Conservation (phyloP, 225 moss, liverwort and hornwort genomes). For the Marchantia paleacea region DNA sequence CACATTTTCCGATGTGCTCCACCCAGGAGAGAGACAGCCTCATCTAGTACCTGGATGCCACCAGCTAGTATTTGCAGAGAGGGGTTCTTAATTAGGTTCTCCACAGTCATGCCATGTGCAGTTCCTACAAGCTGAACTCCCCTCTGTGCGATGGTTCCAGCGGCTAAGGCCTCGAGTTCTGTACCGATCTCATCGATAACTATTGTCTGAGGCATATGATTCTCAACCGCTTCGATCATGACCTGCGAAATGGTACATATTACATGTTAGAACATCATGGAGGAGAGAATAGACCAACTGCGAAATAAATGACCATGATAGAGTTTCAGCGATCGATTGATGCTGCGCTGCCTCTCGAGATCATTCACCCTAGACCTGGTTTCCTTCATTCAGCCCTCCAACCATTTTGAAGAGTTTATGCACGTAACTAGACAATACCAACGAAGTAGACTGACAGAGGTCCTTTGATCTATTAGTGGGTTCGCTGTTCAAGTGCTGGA, state of each 20-base stretch:
- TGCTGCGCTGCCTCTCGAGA: too few relatives aligned
- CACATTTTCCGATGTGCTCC: too few relatives aligned
- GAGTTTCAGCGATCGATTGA: too few relatives aligned
- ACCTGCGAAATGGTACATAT: constrained; percentile 39
- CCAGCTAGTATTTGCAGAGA: constrained; percentile 87
- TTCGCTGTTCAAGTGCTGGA: too few relatives aligned
- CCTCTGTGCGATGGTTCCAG: constrained; percentile 90
- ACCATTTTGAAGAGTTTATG: not conserved
- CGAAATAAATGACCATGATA: too few relatives aligned
- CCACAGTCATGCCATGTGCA: constrained; percentile 93
- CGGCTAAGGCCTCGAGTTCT: constrained; percentile 86
- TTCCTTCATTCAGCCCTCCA: not conserved
- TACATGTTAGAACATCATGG: too few relatives aligned
- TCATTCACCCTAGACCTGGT: not conserved
- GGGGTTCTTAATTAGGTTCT: constrained; percentile 95
- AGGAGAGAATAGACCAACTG: too few relatives aligned
- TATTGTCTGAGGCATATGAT: constrained; percentile 97
- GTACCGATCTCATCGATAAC: constrained; percentile 98
- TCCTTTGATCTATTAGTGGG: too few relatives aligned
- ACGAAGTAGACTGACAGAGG: too few relatives aligned
- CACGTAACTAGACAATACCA: not conserved
- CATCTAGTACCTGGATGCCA: constrained; percentile 77
- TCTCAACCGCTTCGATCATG: constrained; percentile 99
- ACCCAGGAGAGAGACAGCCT: constrained; percentile 11
- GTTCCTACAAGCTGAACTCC: constrained; percentile 98